Evolutionary conservation across 768 basidiomycete species (phyloP), one percentile per base, ranked within the genome.

Genomic region (Clitopilus passeckerianus): DNA sequence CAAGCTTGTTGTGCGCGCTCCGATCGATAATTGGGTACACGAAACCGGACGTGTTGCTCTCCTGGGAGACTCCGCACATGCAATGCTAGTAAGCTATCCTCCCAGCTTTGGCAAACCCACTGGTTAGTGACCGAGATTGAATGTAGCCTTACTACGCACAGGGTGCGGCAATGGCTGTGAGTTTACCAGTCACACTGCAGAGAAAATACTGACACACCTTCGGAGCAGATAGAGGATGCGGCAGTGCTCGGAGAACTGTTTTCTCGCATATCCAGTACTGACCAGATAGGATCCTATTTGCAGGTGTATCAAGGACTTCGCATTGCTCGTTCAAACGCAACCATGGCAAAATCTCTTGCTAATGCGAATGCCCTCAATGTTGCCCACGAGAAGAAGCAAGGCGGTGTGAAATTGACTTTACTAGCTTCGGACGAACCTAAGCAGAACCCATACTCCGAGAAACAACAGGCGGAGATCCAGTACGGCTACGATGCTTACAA

Each of bases 101-200:
- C 2, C 1, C 14, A 8, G 9, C 18, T 43, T n/a, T n/a, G n/a
- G n/a, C n/a, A n/a, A n/a, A n/a, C n/a, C n/a, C n/a, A n/a, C n/a
- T n/a, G n/a, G n/a, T n/a, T n/a, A n/a, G n/a, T n/a, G n/a, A n/a
- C n/a, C n/a, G n/a, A n/a, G n/a, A n/a, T 35, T 30, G 27, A 30
- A 30, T 37, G 5, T 46, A 84, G 78, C 83, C 83, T 1, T 82
- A 83, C 61, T 74, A 77, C 14, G 83, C 81, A 0, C 83, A 84
- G 66, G 83, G 82, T 6, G 75, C 81, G 34, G 80, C 82, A 10
- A 82, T 83, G 73, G 82, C 82, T 24, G 76, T 83, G 64, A 54
- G 72, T 59, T 6, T 30, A 41, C 18, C 34, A 9, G 10, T 5
- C 24, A 10, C 20, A 46, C 34, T 10, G 16, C 23, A 34, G 33